phyloP scores from a whole-genome alignment of 176 grass and related monocot genomes.

The Lolium multiflorum region DNA sequence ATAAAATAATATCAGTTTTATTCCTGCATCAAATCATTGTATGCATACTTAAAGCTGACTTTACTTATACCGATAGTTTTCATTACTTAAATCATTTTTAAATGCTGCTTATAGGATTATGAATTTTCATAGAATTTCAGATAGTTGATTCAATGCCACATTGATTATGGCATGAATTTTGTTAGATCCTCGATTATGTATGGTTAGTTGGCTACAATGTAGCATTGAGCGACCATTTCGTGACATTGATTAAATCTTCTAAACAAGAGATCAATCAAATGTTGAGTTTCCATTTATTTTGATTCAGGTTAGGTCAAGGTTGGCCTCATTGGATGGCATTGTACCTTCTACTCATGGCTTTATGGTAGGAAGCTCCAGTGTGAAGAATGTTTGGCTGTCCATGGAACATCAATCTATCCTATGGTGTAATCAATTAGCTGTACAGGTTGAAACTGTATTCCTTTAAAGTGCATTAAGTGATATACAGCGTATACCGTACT shows the following conservation, averaged over 20 bases:
- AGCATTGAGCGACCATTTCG: background rate
- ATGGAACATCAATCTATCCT: slow-evolving; percentile 97
- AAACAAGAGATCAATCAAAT: slow-evolving; percentile 1
- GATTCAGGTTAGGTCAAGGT: slow-evolving; percentile 80
- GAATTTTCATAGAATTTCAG: slow-evolving; percentile 2
- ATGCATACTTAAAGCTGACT: background rate
- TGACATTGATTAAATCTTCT: background rate
- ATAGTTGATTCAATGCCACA: slow-evolving; percentile 7
- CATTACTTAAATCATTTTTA: slow-evolving; percentile 6
- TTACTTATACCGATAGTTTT: slow-evolving; percentile 4
- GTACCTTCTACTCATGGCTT: slow-evolving; percentile 92
- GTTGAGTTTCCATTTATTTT: slow-evolving; percentile 32
- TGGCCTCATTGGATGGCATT: slow-evolving; percentile 81
- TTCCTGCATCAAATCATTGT: background rate
- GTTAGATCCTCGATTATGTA: slow-evolving; percentile 29
- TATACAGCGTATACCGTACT: slow-evolving; percentile 34
- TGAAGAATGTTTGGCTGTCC: slow-evolving; percentile 99
- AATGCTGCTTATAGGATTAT: slow-evolving; percentile 15
- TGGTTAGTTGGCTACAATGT: background rate
- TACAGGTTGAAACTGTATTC: slow-evolving; percentile 60
- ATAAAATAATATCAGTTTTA: slow-evolving; percentile 22
- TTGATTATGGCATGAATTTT: background rate
- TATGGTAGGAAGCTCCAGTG: slow-evolving; percentile 83
- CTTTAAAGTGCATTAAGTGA: slow-evolving; percentile 24
- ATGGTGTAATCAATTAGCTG: slow-evolving; percentile 98